Percentiles rank a stretch among this genome's conserved stretches.
These are phyloP conservation scores for Poronia punctata DNA, from an alignment of 495 filamentous ascomycete genomes.

Conservation along the genomic window DNA sequence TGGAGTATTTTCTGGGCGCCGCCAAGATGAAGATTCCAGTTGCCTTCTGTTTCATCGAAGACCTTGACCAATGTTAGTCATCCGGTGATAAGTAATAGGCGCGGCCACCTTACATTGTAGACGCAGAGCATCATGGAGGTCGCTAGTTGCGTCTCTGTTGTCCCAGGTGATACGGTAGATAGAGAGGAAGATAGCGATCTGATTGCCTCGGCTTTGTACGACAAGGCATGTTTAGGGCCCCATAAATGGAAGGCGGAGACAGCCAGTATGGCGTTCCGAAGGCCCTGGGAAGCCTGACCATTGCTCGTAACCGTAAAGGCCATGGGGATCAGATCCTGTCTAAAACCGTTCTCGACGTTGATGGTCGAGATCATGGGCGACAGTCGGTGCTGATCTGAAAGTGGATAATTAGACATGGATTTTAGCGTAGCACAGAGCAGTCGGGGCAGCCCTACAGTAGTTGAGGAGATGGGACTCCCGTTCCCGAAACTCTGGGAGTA, in stretches of 20 bases:
- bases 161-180: conserved; percentile 17
- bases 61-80: conserved; percentile 19
- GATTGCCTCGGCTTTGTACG: conserved; percentile 29
- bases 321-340: conserved; percentile 28
- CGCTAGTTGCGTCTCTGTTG: conserved; percentile 28
- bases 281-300: conserved; percentile 22
- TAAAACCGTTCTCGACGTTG: conserved; percentile 28
- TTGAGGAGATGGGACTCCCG: conserved; percentile 23
- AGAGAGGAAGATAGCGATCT: conserved; percentile 24
- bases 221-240: conserved; percentile 21
- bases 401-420: conserved; percentile 5
- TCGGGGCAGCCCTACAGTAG: conserved; percentile 18
- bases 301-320: conserved; percentile 18
- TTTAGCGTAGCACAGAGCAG: not conserved
- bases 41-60: conserved; percentile 31
- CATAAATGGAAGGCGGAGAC: conserved; percentile 28
- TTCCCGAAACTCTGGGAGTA: conserved; percentile 20
- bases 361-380: conserved; percentile 32
- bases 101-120: conserved; percentile 23
- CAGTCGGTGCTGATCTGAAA: conserved; percentile 20
- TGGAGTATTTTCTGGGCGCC: conserved; percentile 26
- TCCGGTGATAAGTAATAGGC: not conserved
- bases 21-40: conserved; percentile 27
- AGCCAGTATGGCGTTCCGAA: conserved; percentile 30
- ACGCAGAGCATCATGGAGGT: conserved; percentile 34